phyloP scores from a whole-genome alignment of 2,329 filamentous ascomycete species.

The Aspergillus oerlinghausenensis region DNA sequence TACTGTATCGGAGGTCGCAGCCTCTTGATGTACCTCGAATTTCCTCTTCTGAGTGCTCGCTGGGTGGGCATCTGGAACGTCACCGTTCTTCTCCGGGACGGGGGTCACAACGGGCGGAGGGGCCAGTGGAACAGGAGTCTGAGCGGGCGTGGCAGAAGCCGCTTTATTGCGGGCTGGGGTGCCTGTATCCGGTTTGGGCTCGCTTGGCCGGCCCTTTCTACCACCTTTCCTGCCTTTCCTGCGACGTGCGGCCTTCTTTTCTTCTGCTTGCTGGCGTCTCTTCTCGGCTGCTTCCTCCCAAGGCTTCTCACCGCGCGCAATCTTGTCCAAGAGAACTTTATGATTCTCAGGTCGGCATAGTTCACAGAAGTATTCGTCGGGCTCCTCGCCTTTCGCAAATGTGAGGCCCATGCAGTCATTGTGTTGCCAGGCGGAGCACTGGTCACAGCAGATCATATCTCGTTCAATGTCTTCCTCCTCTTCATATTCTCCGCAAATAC shows the following conservation, averaged over 20 bases:
- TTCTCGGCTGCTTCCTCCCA: slow-evolving; percentile 70
- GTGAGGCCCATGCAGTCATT: slow-evolving; percentile 90
- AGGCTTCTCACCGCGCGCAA: slow-evolving; percentile 74
- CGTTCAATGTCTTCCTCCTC: slow-evolving; percentile 81
- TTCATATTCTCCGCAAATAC: slow-evolving; percentile 83
- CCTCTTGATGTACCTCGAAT: slow-evolving; percentile 36
- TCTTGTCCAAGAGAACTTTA: slow-evolving; percentile 70
- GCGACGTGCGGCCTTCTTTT: slow-evolving; percentile 55
- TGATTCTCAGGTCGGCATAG: slow-evolving; percentile 81
- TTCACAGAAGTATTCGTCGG: slow-evolving; percentile 89
- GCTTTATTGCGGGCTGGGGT: slow-evolving; percentile 31
- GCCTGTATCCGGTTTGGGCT: slow-evolving; percentile 48
- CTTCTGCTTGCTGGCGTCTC: slow-evolving; percentile 58
- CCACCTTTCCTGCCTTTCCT: slow-evolving; percentile 53
- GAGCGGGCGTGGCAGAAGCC: slow-evolving; percentile 24
- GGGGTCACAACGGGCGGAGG: slow-evolving; percentile 16
- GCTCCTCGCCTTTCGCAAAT: slow-evolving; percentile 68
- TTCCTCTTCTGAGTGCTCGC: slow-evolving; percentile 42
- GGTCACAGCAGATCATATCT: slow-evolving; percentile 94
- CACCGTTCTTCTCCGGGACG: slow-evolving; percentile 26
- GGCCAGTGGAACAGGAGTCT: slow-evolving; percentile 11
- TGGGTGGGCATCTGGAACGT: slow-evolving; percentile 17
- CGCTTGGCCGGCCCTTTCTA: slow-evolving; percentile 62
- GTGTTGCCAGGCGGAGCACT: slow-evolving; percentile 92
- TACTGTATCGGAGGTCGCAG: slow-evolving; percentile 26